Evolutionary conservation across 2,329 filamentous ascomycete genomes (phyloP).

Genomic region (Phyllachora maydis): DNA sequence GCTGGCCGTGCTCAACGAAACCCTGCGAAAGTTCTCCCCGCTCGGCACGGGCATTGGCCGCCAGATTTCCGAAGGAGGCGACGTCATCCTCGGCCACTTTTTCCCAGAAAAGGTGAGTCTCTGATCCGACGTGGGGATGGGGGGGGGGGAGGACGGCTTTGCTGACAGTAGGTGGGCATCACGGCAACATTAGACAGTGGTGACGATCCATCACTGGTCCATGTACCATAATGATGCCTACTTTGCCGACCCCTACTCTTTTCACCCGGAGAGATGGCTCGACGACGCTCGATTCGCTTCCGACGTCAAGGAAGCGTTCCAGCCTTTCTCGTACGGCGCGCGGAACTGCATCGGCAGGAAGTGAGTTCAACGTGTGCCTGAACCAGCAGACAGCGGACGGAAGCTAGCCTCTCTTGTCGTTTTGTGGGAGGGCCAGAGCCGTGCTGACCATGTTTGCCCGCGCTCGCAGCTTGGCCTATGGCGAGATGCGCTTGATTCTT

Average conservation of each 20-base stretch:
- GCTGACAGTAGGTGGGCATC: too few species aligned
- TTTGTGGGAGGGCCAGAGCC: too few species aligned
- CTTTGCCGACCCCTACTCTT: background rate
- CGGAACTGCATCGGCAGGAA: constrained; percentile 5
- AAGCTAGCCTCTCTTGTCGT: too few species aligned
- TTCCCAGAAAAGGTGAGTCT: background rate
- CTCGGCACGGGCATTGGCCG: constrained; percentile 1
- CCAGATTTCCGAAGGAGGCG: background rate
- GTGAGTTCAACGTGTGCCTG: constrained; percentile 2
- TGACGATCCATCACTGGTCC: background rate
- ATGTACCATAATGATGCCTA: background rate
- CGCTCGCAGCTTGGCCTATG: constrained; percentile 12
- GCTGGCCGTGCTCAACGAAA: constrained; percentile 11
- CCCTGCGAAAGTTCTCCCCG: constrained; percentile 10
- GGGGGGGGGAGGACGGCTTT: too few species aligned
- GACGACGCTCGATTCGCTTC: background rate
- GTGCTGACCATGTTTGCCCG: too few species aligned
- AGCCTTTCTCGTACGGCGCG: constrained; percentile 4
- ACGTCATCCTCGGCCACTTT: background rate
- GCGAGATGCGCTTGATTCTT: constrained; percentile 19
- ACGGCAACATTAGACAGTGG: background rate
- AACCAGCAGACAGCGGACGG: too few species aligned
- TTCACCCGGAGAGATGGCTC: background rate
- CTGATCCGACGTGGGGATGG: too few species aligned
- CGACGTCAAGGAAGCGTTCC: constrained; percentile 1